These are phyloP conservation scores for Lunularia cruciata DNA, from an alignment of 225 moss, liverwort and hornwort species.

Conservation along the genomic window DNA sequence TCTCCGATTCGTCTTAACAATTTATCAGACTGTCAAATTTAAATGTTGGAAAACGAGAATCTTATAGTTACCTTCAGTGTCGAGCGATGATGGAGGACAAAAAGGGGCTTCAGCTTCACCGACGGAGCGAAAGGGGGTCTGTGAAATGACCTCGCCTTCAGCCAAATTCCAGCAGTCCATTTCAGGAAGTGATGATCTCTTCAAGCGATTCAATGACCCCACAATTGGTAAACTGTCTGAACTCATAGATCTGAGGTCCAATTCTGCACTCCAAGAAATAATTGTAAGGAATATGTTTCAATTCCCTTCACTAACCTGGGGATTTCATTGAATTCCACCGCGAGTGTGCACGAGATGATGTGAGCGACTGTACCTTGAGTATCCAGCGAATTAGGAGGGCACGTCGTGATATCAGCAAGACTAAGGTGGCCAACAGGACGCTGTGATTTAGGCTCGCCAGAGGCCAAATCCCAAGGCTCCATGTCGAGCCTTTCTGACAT, in stretches of 20 bases:
- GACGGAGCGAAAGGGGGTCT: slow-evolving; percentile 3
- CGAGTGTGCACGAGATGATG: neutral
- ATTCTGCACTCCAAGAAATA: slow-evolving; percentile 3
- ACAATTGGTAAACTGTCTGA: neutral
- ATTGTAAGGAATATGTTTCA: neutral
- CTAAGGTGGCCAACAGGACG: neutral
- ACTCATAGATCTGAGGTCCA: neutral
- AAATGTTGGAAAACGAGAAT: neutral
- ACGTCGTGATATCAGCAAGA: neutral
- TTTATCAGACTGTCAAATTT: neutral
- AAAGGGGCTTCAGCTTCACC: slow-evolving; percentile 1
- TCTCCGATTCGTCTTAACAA: neutral
- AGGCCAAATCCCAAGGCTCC: slow-evolving; percentile 31
- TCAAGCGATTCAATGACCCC: neutral
- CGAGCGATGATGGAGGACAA: slow-evolving; percentile 33
- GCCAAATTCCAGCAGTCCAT: slow-evolving; percentile 27
- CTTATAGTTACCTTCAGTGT: slow-evolving; percentile 31
- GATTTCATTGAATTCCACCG: neutral
- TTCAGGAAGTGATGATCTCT: neutral
- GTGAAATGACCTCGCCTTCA: slow-evolving; percentile 33
- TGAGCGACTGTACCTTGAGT: slow-evolving; percentile 26
- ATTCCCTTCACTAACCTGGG: too few relatives aligned
- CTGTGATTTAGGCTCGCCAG: slow-evolving; percentile 32
- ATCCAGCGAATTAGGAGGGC: slow-evolving; percentile 38
- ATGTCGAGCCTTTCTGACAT: neutral